phyloP scores from a whole-genome alignment of 2,329 filamentous ascomycete species.

The Chaetothyriales sp. region DNA sequence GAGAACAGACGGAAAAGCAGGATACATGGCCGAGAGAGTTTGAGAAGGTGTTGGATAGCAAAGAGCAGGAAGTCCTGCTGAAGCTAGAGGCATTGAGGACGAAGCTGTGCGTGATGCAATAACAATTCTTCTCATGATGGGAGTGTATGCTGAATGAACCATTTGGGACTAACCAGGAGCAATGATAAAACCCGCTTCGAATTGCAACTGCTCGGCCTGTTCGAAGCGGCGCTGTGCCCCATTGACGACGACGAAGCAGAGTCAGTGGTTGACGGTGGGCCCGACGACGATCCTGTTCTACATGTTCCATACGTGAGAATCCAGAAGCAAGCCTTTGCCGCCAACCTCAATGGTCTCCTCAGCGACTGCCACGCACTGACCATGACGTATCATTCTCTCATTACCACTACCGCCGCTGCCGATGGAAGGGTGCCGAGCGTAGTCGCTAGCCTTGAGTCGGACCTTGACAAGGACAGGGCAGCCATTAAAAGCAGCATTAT shows the following conservation, averaged over 20 bases:
- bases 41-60: background rate
- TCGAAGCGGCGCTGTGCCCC: background rate
- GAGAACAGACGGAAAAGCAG: background rate
- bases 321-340: background rate
- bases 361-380: background rate
- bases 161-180: background rate
- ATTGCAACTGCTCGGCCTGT: background rate
- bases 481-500: background rate
- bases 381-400: background rate
- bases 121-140: too few species aligned
- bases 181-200: background rate
- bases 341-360: background rate
- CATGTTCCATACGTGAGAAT: background rate
- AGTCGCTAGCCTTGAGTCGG: background rate
- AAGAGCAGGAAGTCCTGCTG: background rate
- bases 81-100: background rate
- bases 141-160: background rate
- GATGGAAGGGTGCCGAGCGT: background rate
- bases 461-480: background rate
- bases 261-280: background rate
- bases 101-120: background rate
- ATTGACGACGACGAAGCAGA: background rate
- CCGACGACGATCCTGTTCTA: background rate
- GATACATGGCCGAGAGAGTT: background rate
- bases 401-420: background rate